Percentiles rank a stretch among this genome's conserved stretches.
Evolutionary conservation across 2,329 filamentous ascomycete genomes (phyloP).

Genomic region (Epichloe sp.): DNA sequence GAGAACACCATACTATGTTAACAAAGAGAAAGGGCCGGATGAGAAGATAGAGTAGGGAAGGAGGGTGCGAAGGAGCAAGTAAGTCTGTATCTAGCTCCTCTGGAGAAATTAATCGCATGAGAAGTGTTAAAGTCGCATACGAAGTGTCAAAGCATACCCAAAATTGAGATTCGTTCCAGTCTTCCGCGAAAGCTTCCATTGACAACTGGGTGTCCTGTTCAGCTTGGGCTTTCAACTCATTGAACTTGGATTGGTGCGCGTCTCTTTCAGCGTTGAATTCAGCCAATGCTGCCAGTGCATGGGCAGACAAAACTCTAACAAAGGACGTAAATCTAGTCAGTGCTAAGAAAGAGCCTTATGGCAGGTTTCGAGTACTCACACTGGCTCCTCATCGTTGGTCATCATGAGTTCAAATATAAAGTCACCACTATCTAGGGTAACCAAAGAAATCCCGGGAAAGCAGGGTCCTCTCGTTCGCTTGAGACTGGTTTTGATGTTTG

Average conservation of each 20-base stretch:
- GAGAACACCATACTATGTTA: too few relatives aligned
- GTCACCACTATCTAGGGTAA: neutral
- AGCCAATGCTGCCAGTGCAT: slow-evolving; percentile 55
- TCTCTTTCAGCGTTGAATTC: slow-evolving; percentile 65
- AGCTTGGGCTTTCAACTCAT: slow-evolving; percentile 49
- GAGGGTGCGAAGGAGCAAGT: too few relatives aligned
- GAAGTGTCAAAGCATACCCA: slow-evolving; percentile 44
- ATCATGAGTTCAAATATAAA: slow-evolving; percentile 8
- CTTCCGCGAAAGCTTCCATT: slow-evolving; percentile 64
- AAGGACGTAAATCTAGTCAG: slow-evolving; percentile 5
- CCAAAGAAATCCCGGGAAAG: neutral
- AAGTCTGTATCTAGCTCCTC: too few relatives aligned
- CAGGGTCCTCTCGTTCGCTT: too few relatives aligned
- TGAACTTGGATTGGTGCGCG: slow-evolving; percentile 50
- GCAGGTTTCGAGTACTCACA: slow-evolving; percentile 23
- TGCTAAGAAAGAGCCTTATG: neutral
- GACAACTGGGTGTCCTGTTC: slow-evolving; percentile 37
- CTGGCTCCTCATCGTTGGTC: slow-evolving; percentile 32
- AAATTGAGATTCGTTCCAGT: slow-evolving; percentile 77
- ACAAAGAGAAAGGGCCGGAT: too few relatives aligned
- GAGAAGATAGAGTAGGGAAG: neutral
- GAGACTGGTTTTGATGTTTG: too few relatives aligned
- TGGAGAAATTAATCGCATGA: too few relatives aligned
- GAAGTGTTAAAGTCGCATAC: too few relatives aligned
- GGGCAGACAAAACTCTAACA: slow-evolving; percentile 42